Percentiles rank a stretch among this genome's conserved stretches.
These are phyloP conservation scores for Naganishia albida DNA, from an alignment of 1,284 basidiomycete species.

Conservation along the genomic window DNA sequence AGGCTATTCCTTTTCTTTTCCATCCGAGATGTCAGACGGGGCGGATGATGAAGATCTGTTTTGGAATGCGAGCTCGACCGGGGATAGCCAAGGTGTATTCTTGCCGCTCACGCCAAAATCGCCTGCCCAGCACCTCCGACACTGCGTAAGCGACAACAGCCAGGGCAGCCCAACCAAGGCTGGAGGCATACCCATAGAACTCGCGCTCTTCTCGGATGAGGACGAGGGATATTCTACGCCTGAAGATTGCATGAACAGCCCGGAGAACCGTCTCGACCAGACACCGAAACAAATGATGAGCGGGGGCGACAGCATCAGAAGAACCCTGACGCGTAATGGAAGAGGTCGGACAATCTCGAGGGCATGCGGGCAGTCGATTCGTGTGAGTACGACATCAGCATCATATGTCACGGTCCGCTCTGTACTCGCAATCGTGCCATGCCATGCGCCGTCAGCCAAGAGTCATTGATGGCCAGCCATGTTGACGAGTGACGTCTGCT, in stretches of 20 bases:
- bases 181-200: constrained; percentile 24
- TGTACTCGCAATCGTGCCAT: too few species aligned
- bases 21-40: constrained; percentile 1
- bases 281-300: background rate
- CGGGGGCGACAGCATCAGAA: background rate
- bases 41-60: constrained; percentile 24
- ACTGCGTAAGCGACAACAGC: background rate
- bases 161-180: constrained; percentile 19
- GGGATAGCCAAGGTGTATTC: background rate
- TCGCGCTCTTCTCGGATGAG: constrained; percentile 18
- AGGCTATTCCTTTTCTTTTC: constrained; percentile 1
- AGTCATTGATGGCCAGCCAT: too few species aligned
- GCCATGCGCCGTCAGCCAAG: too few species aligned
- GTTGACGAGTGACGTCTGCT: background rate
- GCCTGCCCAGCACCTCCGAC: background rate
- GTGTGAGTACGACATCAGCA: background rate
- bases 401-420: too few species aligned
- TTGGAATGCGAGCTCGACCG: constrained; percentile 7
- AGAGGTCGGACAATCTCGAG: constrained; percentile 10
- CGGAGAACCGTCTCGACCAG: background rate
- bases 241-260: background rate
- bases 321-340: background rate
- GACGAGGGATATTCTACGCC: constrained; percentile 2
- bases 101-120: background rate
- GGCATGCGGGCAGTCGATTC: background rate